Base-by-base conservation (phyloP, 371 early-diverging fungal genomes). In the Conidiobolus incongruus region DNA sequence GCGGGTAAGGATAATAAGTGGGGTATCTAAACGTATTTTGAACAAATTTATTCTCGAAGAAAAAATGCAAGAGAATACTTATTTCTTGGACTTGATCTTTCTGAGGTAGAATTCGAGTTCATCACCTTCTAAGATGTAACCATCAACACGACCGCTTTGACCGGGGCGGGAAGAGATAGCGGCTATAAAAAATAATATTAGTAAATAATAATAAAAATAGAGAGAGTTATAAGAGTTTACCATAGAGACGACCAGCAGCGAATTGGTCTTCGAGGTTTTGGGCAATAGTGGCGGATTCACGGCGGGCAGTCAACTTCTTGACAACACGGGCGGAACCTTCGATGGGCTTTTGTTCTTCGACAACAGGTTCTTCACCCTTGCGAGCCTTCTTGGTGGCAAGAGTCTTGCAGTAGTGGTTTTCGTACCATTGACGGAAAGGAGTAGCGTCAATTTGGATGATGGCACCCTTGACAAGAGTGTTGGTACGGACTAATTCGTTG, bases 401-500 rank as follows among this genome's bases (percentile, higher is more conserved):
- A 47, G 81, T 63, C 51, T 66, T 55, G 55, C 79, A 94, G 63
- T 92, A 95, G 75, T 91, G 91, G 49, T 81, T 63, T 71, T 94
- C 92, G 64, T 88, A 93, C 88, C 93, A 92, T 64, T 94, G 93
- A 58, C 90, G 81, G 87, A 96, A 96, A 50, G 94, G 93, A 52
- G 94, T 86, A 60, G 98, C 93, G 70, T 93, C 94, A 55, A 99
- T 77, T 68, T 98, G 94, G 50, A 99, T 81, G 54, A 99, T 84
- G 61, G 87, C 78, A 54, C 89, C 81, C 82, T 99, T 99, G 46
- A 98, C 99, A 41, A 99, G 76, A 49, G 99, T 99, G 79, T 98
- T 98, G 67, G 99, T 99, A 64, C 99, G 91, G 65, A 99, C 95
- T 61, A 99, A 75, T 71, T 99, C 99, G 84, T 99, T 99, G 89